Percentiles rank a stretch among this genome's conserved stretches.
phyloP scores from a whole-genome alignment of 1,284 basidiomycete species.

The Tetrapyrgos nigripes region DNA sequence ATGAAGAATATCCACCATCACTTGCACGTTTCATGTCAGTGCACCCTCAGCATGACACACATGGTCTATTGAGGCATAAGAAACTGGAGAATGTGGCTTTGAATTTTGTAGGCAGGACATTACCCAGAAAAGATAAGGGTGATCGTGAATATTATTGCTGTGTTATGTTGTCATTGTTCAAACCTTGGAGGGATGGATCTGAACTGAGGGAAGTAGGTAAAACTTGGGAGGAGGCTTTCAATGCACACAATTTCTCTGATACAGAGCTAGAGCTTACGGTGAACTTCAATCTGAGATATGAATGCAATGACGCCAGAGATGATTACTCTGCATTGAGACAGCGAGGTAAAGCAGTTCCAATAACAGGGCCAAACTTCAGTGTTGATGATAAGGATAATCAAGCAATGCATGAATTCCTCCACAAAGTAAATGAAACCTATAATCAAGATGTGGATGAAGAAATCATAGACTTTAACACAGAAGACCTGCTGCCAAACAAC shows the following conservation, averaged over 20 bases:
- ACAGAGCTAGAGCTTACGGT: conserved; percentile 21
- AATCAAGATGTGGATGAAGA: not conserved
- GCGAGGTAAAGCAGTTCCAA: not conserved
- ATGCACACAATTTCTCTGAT: conserved; percentile 17
- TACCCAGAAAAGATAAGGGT: conserved; percentile 22
- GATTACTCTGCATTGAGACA: conserved; percentile 19
- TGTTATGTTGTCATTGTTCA: conserved; percentile 36
- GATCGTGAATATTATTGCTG: conserved; percentile 33
- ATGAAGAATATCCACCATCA: no score
- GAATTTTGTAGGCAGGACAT: not conserved
- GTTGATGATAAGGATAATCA: no score
- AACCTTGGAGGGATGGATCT: conserved; percentile 25
- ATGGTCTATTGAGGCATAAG: no score
- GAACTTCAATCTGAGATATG: conserved; percentile 34
- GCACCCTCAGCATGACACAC: no score
- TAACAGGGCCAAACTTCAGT: not conserved
- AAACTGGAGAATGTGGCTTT: not conserved
- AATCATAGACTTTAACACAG: not conserved
- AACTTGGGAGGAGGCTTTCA: conserved; percentile 30
- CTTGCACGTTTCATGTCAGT: no score
- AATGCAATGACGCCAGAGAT: conserved; percentile 33
- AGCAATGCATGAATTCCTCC: not conserved
- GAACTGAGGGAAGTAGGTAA: conserved; percentile 19
- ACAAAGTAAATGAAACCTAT: not conserved
- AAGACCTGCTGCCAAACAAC: no score